These are phyloP conservation scores for Rutstroemia sp. DNA, from an alignment of 2,329 filamentous ascomycete species.

Conservation along the genomic window DNA sequence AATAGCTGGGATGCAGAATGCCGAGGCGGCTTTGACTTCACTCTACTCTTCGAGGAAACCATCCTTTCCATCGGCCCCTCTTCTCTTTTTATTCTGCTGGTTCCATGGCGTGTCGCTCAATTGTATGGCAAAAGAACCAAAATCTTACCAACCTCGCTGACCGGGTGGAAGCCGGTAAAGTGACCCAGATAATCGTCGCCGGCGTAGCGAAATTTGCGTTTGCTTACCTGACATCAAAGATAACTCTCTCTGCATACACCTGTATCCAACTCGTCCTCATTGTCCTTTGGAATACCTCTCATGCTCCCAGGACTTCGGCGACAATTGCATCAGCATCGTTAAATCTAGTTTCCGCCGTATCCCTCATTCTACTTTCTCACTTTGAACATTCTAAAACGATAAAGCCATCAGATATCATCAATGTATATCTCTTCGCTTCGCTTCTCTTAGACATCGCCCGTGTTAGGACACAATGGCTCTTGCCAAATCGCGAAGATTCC, in stretches of 20 bases:
- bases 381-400: slow-evolving; percentile 4
- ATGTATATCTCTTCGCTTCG: slow-evolving; percentile 13
- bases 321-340: not conserved
- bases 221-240: not conserved
- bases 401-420: slow-evolving; percentile 10
- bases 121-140: not conserved
- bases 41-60: slow-evolving; percentile 6
- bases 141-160: not conserved
- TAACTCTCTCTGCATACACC: not conserved
- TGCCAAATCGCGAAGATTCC: slow-evolving; percentile 16
- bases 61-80: slow-evolving; percentile 5
- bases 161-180: not conserved
- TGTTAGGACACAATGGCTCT: slow-evolving; percentile 17
- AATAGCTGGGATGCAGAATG: not conserved
- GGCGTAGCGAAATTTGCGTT: not conserved
- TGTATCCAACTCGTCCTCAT: not conserved
- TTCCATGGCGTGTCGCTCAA: not conserved
- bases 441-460: slow-evolving; percentile 15
- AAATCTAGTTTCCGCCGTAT: not conserved
- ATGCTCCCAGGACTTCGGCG: not conserved
- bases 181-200: not conserved
- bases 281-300: not conserved
- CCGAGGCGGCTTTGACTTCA: slow-evolving; percentile 13
- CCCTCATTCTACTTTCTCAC: not conserved
- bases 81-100: not conserved